Base-by-base conservation (phyloP, 371 early-diverging fungal species). In the Chytridium lagenaria region DNA sequence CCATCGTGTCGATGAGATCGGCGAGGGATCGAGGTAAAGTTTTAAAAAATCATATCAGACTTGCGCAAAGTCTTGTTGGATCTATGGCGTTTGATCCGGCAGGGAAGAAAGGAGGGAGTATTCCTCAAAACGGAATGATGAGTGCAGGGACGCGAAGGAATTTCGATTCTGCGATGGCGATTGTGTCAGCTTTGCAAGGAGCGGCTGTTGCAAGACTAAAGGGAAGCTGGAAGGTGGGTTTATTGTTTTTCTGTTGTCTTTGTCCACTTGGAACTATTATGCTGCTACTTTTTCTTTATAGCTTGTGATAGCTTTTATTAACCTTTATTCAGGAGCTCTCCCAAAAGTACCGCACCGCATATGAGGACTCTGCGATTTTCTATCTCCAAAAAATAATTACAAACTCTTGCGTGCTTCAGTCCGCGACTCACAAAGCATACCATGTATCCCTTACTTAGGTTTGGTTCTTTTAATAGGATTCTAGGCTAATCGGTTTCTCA, bases 381-480 rank as follows among this genome's bases (percentile, higher is more conserved):
- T 63, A 5, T 28, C 30, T 10, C 63, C 63, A 28, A 22, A 23
- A 36, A 19, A 23, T 10, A 63, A 63, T 36, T 63, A 63, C 37
- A 63, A 63, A 23, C 2, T 31, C 34, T 36, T 63, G 31, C 19
- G 63, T 31, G 36, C 26, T 22, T 10, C 30, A 31, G 63, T 63
- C 30, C 7, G 34, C 3, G 63, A 26, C 10, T 28, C 63, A 5
- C 28, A 15, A 12, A 15, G 19, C 2, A 23, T 22, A 10, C 19
- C 37, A 12, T 63, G 63, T 36, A 23, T 63, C 15, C 63, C 63
- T 10, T 63, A 63, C 37, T 36, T 63, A 12, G 63, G 63, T 57
- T 26, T 23, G 57, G 7, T 57, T 26, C 23, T 7, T 23, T 57
- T 15, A 15, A 15, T 15, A 7, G 7, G 57, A 5, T 57, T 57